Evolutionary conservation across 257 asterid species (phyloP).

Genomic region (Penstemon barbatus): DNA sequence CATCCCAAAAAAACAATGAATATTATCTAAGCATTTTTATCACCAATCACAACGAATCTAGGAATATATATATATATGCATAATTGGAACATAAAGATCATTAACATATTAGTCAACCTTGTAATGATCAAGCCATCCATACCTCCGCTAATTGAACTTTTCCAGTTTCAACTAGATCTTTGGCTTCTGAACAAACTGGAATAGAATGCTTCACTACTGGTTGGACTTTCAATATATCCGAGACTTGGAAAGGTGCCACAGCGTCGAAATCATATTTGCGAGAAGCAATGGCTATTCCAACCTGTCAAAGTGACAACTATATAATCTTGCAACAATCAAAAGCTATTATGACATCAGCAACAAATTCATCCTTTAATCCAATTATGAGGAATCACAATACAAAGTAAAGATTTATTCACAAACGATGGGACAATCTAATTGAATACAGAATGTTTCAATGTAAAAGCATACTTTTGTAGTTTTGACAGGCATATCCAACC

Average conservation of each 20-base stretch:
- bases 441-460: background rate
- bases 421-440: background rate
- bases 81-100: background rate
- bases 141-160: conserved; percentile 96
- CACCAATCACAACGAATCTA: background rate
- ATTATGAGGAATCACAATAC: background rate
- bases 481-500: background rate
- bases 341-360: background rate
- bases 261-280: conserved; percentile 69
- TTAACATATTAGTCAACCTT: background rate
- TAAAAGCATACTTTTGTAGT: background rate
- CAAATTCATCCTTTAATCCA: background rate
- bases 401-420: background rate
- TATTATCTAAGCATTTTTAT: background rate
- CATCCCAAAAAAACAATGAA: background rate
- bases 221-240: conserved; percentile 75
- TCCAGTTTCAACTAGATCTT: conserved; percentile 90
- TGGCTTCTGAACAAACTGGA: conserved; percentile 87
- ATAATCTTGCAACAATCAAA: conserved; percentile 17
- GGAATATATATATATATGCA: background rate
- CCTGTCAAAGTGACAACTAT: conserved; percentile 46
- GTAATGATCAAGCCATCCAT: conserved; percentile 6
- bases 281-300: conserved; percentile 75
- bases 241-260: conserved; percentile 64
- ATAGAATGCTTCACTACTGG: conserved; percentile 95